Evolutionary conservation across 371 early-diverging fungal species (phyloP).

Genomic region (Vairimorpha apis): DNA sequence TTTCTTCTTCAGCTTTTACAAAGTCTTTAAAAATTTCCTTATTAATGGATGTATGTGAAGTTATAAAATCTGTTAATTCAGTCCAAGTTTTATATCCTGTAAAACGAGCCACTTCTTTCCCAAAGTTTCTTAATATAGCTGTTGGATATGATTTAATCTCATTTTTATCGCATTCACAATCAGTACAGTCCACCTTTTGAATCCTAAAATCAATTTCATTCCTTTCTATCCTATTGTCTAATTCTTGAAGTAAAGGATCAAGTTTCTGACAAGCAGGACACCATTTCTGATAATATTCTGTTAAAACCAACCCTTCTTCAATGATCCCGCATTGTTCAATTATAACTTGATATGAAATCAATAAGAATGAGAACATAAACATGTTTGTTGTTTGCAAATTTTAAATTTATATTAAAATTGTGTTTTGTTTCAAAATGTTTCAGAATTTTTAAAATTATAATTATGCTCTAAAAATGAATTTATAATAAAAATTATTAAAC

Average conservation of each 20-base stretch:
- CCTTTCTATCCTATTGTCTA: slow-evolving; percentile 46
- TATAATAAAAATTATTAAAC: too few relatives aligned
- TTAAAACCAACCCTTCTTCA: slow-evolving; percentile 11
- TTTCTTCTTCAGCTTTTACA: slow-evolving; percentile 14
- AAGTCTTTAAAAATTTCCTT: slow-evolving; percentile 37
- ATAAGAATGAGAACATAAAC: neutral
- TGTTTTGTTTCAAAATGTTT: neutral
- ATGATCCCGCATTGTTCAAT: slow-evolving; percentile 16
- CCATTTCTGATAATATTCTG: slow-evolving; percentile 35
- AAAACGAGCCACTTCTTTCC: slow-evolving; percentile 35
- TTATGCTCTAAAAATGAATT: too few relatives aligned
- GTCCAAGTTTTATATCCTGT: slow-evolving; percentile 46
- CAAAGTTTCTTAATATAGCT: slow-evolving; percentile 51
- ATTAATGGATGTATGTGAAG: slow-evolving; percentile 23
- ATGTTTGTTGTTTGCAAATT: neutral
- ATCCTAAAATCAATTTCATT: slow-evolving; percentile 37
- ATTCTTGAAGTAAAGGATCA: slow-evolving; percentile 54
- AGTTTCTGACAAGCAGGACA: slow-evolving; percentile 31
- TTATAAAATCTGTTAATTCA: slow-evolving; percentile 44
- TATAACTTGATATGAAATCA: neutral
- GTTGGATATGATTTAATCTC: slow-evolving; percentile 61
- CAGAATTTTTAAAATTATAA: neutral
- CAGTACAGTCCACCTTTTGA: slow-evolving; percentile 56
- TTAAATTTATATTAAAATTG: neutral
- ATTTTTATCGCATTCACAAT: slow-evolving; percentile 45